phyloP scores from a whole-genome alignment of 1,284 basidiomycete species.

The Ustilago tritici region DNA sequence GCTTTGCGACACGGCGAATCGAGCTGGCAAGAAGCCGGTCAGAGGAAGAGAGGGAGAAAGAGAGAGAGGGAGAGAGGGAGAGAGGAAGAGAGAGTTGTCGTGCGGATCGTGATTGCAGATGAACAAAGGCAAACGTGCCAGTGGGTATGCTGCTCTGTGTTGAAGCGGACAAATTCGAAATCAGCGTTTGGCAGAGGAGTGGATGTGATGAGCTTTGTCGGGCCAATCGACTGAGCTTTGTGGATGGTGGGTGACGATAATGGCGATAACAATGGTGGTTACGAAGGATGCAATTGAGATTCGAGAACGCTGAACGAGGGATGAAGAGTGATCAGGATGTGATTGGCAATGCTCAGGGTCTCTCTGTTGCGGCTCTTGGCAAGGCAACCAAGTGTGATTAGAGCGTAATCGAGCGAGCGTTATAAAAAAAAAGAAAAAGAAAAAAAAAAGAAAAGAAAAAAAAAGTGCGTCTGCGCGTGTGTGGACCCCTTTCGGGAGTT shows the following conservation, averaged over 20 bases:
- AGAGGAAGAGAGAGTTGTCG: not conserved
- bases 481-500: not conserved
- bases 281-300: not conserved
- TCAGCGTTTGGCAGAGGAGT: not conserved
- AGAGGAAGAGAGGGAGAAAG: not conserved
- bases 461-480: not conserved
- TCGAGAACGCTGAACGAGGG: not conserved
- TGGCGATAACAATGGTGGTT: not conserved
- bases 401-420: constrained; percentile 1
- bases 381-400: constrained; percentile 1
- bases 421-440: not conserved
- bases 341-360: constrained; percentile 2
- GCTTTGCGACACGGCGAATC: not conserved
- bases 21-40: not conserved
- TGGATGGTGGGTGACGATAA: not conserved
- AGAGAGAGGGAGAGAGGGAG: not conserved
- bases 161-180: not conserved
- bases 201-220: too few relatives aligned
- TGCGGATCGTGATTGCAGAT: constrained; percentile 1
- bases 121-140: not conserved
- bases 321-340: not conserved
- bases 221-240: too few relatives aligned
- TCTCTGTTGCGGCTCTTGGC: not conserved
- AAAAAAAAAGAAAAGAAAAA: not conserved
- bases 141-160: not conserved